These are phyloP conservation scores for Phytophthora quininea DNA, from an alignment of 352 stramenopile species.

Conservation along the genomic window DNA sequence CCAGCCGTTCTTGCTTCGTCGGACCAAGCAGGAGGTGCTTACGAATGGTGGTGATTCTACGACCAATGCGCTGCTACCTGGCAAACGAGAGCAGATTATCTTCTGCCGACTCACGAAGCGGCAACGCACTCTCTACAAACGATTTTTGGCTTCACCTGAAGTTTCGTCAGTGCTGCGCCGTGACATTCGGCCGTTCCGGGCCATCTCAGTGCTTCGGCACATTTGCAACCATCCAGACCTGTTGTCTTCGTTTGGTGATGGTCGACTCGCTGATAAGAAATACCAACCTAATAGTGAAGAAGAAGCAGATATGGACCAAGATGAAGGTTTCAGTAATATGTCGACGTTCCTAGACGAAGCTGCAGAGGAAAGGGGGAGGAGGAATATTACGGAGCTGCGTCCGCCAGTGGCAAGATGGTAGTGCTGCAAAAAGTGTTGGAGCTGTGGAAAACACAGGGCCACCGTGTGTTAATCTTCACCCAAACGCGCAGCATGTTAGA, in stretches of 20 bases:
- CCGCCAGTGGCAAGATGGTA: conserved; percentile 96
- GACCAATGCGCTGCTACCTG: conserved; percentile 74
- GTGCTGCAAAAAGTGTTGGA: conserved; percentile 96
- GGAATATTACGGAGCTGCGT: conserved; percentile 47
- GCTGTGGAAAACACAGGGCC: conserved; percentile 94
- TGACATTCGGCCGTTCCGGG: conserved; percentile 87
- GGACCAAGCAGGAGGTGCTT: conserved; percentile 95
- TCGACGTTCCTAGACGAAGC: conserved; percentile 19
- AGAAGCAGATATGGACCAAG: conserved; percentile 18
- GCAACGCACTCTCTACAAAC: conserved; percentile 92
- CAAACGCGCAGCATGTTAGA: conserved; percentile 98
- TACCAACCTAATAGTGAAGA: conserved; percentile 37
- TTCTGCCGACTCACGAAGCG: conserved; percentile 94
- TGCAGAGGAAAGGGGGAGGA: conserved; percentile 23
- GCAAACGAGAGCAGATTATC: conserved; percentile 98
- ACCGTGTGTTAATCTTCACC: conserved; percentile 98
- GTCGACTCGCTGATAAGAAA: conserved; percentile 33
- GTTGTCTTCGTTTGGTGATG: conserved; percentile 70
- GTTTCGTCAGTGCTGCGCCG: conserved; percentile 90
- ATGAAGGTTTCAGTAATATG: conserved; percentile 21
- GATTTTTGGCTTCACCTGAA: conserved; percentile 93
- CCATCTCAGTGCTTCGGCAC: conserved; percentile 96
- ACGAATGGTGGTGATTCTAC: conserved; percentile 36
- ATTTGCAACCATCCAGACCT: conserved; percentile 99
- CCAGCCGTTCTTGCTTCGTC: conserved; percentile 95